phyloP scores from a whole-genome alignment of 139 green algal genomes.

The Eudorina sp. region DNA sequence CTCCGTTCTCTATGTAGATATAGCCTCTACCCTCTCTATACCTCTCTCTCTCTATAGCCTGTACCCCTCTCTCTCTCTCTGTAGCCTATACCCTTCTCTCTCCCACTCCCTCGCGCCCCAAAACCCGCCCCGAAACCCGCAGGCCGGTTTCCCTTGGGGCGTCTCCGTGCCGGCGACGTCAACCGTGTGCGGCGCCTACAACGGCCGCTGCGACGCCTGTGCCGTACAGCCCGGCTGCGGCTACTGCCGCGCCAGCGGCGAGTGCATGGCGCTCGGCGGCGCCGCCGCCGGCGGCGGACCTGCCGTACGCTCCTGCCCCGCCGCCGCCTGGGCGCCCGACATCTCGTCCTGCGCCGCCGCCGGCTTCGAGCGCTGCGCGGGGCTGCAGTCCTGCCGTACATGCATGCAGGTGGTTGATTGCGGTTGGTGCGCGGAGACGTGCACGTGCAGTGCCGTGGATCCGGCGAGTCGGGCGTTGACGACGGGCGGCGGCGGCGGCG shows the following conservation, averaged over 20 bases:
- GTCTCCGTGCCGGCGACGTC: neutral
- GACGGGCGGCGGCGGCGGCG: too few relatives aligned
- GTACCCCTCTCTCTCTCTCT: neutral
- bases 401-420: constrained; percentile 11
- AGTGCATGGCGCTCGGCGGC: constrained; percentile 17
- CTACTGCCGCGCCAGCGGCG: constrained; percentile 18
- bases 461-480: too few relatives aligned
- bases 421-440: constrained; percentile 21
- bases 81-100: neutral
- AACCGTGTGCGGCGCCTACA: constrained; percentile 9
- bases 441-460: neutral
- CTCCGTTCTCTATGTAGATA: neutral
- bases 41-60: neutral
- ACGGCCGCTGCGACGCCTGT: neutral
- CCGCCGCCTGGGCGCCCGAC: neutral
- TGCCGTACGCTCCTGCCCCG: neutral
- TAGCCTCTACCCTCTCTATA: too few relatives aligned
- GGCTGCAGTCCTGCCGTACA: neutral
- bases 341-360: neutral
- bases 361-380: neutral
- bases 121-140: neutral
- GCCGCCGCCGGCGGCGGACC: neutral
- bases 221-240: neutral
- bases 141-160: neutral
- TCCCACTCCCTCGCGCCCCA: too few relatives aligned